phyloP scores from a whole-genome alignment of 352 stramenopile genomes.

The Pythium pyrilobum region DNA sequence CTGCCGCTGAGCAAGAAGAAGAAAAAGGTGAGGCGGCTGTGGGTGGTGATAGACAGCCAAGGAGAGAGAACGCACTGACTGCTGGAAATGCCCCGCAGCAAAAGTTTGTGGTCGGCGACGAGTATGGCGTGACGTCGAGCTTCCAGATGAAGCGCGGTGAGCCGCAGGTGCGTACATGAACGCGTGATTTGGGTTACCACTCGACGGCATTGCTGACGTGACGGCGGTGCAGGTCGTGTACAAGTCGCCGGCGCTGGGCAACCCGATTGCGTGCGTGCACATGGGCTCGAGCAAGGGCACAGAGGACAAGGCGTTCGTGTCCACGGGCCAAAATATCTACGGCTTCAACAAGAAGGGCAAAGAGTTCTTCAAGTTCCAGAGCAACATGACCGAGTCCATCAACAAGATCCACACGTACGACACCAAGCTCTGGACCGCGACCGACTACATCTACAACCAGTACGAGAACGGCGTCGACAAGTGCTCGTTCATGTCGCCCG shows the following conservation, averaged over 20 bases:
- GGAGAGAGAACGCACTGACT: no score
- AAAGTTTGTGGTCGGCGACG: conserved; percentile 84
- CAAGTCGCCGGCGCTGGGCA: conserved; percentile 52
- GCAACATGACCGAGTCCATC: conserved; percentile 78
- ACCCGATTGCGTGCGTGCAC: conserved; percentile 56
- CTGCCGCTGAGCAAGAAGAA: conserved; percentile 85
- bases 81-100: conserved; percentile 30
- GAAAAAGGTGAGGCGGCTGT: conserved; percentile 47
- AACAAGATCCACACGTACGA: conserved; percentile 64
- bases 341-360: conserved; percentile 85
- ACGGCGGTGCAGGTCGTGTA: conserved; percentile 38
- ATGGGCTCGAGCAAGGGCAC: conserved; percentile 69
- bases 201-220: neutral
- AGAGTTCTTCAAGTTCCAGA: conserved; percentile 85
- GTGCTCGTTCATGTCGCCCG: conserved; percentile 68
- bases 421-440: conserved; percentile 67
- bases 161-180: conserved; percentile 31
- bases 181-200: neutral
- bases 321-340: conserved; percentile 61
- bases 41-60: neutral
- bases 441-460: conserved; percentile 76
- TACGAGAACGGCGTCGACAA: conserved; percentile 81
- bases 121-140: conserved; percentile 72
- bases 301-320: conserved; percentile 68
- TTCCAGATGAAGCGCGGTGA: conserved; percentile 86